Conservation (phyloP, 257 asterid genomes). For the Solanum phureja region DNA sequence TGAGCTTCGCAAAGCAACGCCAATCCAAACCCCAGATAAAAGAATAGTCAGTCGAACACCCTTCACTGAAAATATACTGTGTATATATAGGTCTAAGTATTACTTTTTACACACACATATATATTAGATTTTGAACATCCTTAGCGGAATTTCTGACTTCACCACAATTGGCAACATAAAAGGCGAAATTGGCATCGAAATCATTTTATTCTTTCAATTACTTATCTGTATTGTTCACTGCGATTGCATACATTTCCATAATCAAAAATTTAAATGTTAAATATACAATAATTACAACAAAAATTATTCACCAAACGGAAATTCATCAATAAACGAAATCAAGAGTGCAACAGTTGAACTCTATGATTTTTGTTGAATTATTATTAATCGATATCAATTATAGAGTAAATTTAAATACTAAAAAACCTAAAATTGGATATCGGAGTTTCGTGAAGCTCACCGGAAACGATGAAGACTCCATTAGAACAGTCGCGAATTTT, state of each 20-base stretch:
- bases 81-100: neutral
- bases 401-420: neutral
- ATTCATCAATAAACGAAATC: neutral
- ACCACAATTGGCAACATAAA: neutral
- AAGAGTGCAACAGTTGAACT: neutral
- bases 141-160: neutral
- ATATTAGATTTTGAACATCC: neutral
- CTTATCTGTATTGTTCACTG: neutral
- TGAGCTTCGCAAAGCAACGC: neutral
- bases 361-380: neutral
- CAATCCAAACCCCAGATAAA: neutral
- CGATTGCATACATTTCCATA: neutral
- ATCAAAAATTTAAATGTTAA: neutral
- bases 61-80: neutral
- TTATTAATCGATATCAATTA: neutral
- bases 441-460: conserved; percentile 22
- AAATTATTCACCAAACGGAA: neutral
- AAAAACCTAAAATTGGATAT: conserved; percentile 34
- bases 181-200: neutral
- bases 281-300: neutral
- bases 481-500: neutral
- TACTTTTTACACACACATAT: neutral
- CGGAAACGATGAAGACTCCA: conserved; percentile 46
- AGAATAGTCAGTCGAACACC: neutral
- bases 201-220: neutral